These are phyloP conservation scores for Tuber magnatum DNA, from an alignment of 495 filamentous ascomycete species.

Conservation along the genomic window DNA sequence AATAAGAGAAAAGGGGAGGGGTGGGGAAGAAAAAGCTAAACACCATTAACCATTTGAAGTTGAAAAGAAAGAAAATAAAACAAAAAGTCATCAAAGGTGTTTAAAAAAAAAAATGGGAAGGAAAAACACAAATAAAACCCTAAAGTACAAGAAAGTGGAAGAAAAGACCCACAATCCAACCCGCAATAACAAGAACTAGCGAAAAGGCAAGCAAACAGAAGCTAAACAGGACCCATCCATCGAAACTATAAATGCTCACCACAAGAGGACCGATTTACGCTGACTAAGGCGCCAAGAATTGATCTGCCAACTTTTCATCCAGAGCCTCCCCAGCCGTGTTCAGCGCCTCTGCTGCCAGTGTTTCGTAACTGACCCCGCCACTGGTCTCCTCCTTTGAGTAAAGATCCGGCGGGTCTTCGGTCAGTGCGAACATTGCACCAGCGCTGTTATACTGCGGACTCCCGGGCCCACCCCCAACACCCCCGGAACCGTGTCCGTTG, in stretches of 20 bases:
- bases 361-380: constrained; percentile 26
- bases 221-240: neutral
- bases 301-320: constrained; percentile 30
- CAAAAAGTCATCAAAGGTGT: neutral
- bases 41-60: neutral
- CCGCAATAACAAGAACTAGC: neutral
- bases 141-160: neutral
- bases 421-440: constrained; percentile 36
- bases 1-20: no score
- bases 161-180: neutral
- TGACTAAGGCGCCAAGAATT: constrained; percentile 24
- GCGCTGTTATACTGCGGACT: constrained; percentile 32
- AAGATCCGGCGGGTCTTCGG: constrained; percentile 36
- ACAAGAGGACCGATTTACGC: neutral
- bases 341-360: constrained; percentile 31
- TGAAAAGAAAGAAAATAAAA: neutral
- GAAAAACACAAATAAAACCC: neutral
- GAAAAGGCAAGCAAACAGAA: neutral
- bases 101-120: neutral
- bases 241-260: neutral
- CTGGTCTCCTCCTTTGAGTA: constrained; percentile 32
- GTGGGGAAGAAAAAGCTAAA: neutral
- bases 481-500: constrained; percentile 22
- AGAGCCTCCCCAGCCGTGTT: constrained; percentile 24
- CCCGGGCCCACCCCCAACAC: constrained; percentile 14